Percentiles rank a stretch among this genome's conserved stretches.
Evolutionary conservation across 1,284 basidiomycete genomes (phyloP).

Genomic region (Prillingera fragicola): DNA sequence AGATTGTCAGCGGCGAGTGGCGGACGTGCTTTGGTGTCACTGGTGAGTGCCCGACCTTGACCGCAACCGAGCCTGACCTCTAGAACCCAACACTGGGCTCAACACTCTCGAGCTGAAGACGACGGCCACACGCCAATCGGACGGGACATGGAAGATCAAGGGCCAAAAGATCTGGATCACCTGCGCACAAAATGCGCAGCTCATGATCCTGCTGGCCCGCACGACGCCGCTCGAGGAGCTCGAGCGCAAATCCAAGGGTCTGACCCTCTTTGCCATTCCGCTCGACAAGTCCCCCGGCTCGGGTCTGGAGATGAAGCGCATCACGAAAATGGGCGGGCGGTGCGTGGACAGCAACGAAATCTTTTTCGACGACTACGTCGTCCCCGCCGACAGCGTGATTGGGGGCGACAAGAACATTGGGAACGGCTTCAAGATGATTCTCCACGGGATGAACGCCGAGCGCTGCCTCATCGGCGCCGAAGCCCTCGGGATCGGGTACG

Average conservation of each 20-base stretch:
- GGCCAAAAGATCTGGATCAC: constrained; percentile 22
- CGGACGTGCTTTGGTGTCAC: constrained; percentile 17
- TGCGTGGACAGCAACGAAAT: constrained; percentile 18
- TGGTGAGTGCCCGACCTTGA: no score
- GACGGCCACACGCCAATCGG: constrained; percentile 11
- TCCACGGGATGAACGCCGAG: constrained; percentile 47
- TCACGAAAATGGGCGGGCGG: constrained; percentile 16
- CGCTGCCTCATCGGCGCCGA: constrained; percentile 48
- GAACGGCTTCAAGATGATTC: constrained; percentile 45
- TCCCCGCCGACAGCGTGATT: constrained; percentile 9
- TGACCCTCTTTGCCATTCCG: constrained; percentile 14
- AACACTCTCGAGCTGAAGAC: constrained; percentile 19
- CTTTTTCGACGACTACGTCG: constrained; percentile 18
- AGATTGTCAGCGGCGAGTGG: constrained; percentile 15
- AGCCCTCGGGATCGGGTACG: constrained; percentile 42
- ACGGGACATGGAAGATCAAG: constrained; percentile 14
- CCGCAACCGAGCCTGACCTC: no score
- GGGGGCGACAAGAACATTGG: constrained; percentile 27
- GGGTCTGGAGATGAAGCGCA: constrained; percentile 12
- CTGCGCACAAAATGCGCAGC: constrained; percentile 17
- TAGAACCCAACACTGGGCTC: constrained; percentile 16
- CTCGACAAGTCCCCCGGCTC: constrained; percentile 13
- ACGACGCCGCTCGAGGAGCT: constrained; percentile 19
- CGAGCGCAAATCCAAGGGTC: constrained; percentile 14
- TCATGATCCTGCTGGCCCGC: constrained; percentile 22